These are phyloP conservation scores for Camelina hispida DNA, from an alignment of 345 rosid genomes.

Conservation along the genomic window DNA sequence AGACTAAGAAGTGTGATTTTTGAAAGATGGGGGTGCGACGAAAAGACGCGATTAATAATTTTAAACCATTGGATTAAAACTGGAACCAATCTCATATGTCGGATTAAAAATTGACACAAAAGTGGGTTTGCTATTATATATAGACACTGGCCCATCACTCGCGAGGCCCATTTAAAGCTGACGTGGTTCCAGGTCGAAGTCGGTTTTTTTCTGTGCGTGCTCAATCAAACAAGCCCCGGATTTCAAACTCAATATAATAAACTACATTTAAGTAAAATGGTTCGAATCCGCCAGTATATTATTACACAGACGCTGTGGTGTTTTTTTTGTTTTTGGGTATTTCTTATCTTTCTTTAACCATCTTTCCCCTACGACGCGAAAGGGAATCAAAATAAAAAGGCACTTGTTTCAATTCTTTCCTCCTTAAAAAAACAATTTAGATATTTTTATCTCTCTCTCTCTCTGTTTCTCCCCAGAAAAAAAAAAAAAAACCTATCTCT, in stretches of 20 bases:
- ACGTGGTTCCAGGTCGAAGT: constrained; percentile 38
- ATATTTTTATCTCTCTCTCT: constrained; percentile 19
- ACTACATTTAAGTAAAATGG: constrained; percentile 16
- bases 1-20: too few relatives aligned
- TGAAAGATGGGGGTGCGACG: too few relatives aligned
- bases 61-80: too few relatives aligned
- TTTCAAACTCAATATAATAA: constrained; percentile 23
- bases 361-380: constrained; percentile 18
- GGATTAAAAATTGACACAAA: too few relatives aligned
- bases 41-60: too few relatives aligned
- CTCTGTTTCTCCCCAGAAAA: not conserved
- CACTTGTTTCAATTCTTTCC: constrained; percentile 22
- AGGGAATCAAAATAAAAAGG: constrained; percentile 23
- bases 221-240: constrained; percentile 37
- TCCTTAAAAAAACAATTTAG: not conserved
- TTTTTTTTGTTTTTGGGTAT: not conserved
- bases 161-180: constrained; percentile 22
- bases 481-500: not conserved
- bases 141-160: too few relatives aligned
- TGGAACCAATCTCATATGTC: too few relatives aligned
- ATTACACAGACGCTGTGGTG: not conserved
- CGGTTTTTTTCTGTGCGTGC: constrained; percentile 21
- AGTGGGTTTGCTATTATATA: too few relatives aligned
- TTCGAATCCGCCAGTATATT: constrained; percentile 30
- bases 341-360: constrained; percentile 6